A percentile compares a stretch with the other conserved stretches of the same genome.
Conservation (phyloP, 768 basidiomycete species). For the Gautieria morchelliformis region DNA sequence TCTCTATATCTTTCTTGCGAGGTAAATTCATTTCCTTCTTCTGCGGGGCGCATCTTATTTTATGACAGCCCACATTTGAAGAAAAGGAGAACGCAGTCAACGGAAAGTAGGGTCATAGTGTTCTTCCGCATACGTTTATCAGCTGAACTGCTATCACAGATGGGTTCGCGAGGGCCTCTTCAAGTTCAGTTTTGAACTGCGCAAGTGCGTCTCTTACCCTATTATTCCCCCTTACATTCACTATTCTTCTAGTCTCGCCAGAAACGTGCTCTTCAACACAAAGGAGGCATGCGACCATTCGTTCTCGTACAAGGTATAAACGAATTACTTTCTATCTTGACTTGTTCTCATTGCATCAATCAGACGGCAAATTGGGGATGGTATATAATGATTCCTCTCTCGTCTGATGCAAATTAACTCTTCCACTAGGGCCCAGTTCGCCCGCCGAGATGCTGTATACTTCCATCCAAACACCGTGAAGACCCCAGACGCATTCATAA, state of each 20-base stretch:
- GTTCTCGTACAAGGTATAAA: conserved; percentile 55
- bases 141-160: conserved; percentile 26
- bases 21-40: conserved; percentile 31
- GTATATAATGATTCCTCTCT: conserved; percentile 27
- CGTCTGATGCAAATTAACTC: background rate
- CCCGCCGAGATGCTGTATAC: conserved; percentile 61
- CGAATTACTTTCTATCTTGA: conserved; percentile 11
- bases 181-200: conserved; percentile 77
- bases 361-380: conserved; percentile 87
- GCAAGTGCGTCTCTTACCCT: conserved; percentile 35
- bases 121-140: background rate
- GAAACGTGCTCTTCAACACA: conserved; percentile 42
- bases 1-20: conserved; percentile 79
- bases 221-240: background rate
- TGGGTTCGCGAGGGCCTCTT: conserved; percentile 83
- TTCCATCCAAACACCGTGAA: conserved; percentile 43
- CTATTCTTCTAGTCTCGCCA: conserved; percentile 28
- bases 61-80: conserved; percentile 56
- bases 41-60: background rate
- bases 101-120: conserved; percentile 38
- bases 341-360: background rate
- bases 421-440: conserved; percentile 63
- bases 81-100: conserved; percentile 60
- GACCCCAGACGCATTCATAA: conserved; percentile 55
- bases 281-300: conserved; percentile 81